Evolutionary conservation across 345 rosid species (phyloP), one percentile per base, ranked within the genome.

Genomic region (Punica granatum): DNA sequence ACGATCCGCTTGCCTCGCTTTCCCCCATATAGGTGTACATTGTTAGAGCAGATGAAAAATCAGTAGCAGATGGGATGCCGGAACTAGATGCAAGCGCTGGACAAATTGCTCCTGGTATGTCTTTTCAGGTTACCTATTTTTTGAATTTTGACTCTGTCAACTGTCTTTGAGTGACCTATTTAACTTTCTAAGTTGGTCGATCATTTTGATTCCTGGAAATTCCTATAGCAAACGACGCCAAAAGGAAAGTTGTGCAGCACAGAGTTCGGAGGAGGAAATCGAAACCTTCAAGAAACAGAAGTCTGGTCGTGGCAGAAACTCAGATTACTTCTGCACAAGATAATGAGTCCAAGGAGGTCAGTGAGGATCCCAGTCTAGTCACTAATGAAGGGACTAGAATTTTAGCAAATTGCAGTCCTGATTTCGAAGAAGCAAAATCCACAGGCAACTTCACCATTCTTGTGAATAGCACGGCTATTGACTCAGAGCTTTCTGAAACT

Each of bases 361-460:
- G 28, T 4, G 30, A 46, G 18, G 39, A 53, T 25, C 21, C 19
- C 3, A 67, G 23, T 31, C 49, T 28, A 51, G 67, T 62, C 42
- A 60, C 51, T 37, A 64, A 44, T 7, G 51, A 53, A 11, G 41
- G 68, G 51, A 70, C 44, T 37, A 64, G 68, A 28, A 37, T 26
- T 39, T 43, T 35, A 16, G 60, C 9, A 34, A 72, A 42, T 37
- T 30, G 25, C 51, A 23, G 25, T 44, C 19, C 36, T 37, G 73
- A 73, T 63, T 81, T 77, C 36, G 51, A 72, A 68, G 81, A 73
- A 60, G 67, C 78, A 34, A 59, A 61, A 12, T 30, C 31, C n/a
- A 44, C 46, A 1, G 31, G 54, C 39, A 61, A 34, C 63, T 61
- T 43, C 65, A 73, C 64, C 26, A 60, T 77, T 66, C 60, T 78